Evolutionary conservation across 768 basidiomycete species (phyloP).

Genomic region (Rhodotorula kratochvilovae): DNA sequence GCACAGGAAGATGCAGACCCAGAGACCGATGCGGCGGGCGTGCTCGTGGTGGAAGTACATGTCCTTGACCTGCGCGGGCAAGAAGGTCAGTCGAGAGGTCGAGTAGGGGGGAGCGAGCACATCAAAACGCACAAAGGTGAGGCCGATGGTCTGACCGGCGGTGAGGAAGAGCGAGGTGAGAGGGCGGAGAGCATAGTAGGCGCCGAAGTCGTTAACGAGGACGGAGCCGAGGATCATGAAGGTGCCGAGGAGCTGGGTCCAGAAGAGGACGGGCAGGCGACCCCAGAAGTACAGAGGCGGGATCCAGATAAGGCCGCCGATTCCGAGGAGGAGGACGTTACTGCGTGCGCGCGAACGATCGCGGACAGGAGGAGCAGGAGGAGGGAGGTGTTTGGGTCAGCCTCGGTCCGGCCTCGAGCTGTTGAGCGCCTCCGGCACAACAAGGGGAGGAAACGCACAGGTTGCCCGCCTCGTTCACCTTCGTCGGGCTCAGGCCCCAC

Average conservation of each 20-base stretch:
- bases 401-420: not conserved
- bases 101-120: not conserved
- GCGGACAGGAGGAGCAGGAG: not conserved
- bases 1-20: constrained; percentile 32
- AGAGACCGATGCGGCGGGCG: constrained; percentile 30
- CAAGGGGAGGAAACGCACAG: constrained; percentile 19
- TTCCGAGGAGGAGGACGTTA: constrained; percentile 32
- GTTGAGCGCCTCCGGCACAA: too few relatives aligned
- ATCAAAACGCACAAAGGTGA: constrained; percentile 6
- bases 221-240: constrained; percentile 33
- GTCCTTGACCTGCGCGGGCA: constrained; percentile 13
- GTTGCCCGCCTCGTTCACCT: constrained; percentile 30
- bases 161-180: constrained; percentile 39
- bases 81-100: not conserved
- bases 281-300: constrained; percentile 36
- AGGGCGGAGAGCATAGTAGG: constrained; percentile 37
- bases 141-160: constrained; percentile 26
- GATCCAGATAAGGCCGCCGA: constrained; percentile 33
- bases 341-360: not conserved
- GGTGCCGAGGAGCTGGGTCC: constrained; percentile 39
- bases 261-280: constrained; percentile 38
- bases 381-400: too few relatives aligned
- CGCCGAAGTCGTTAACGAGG: constrained; percentile 21
- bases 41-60: constrained; percentile 34
- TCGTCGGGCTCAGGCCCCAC: constrained; percentile 14